These are phyloP conservation scores for Dichotomopilus funicola DNA, from an alignment of 2,329 filamentous ascomycete genomes.

Conservation along the genomic window DNA sequence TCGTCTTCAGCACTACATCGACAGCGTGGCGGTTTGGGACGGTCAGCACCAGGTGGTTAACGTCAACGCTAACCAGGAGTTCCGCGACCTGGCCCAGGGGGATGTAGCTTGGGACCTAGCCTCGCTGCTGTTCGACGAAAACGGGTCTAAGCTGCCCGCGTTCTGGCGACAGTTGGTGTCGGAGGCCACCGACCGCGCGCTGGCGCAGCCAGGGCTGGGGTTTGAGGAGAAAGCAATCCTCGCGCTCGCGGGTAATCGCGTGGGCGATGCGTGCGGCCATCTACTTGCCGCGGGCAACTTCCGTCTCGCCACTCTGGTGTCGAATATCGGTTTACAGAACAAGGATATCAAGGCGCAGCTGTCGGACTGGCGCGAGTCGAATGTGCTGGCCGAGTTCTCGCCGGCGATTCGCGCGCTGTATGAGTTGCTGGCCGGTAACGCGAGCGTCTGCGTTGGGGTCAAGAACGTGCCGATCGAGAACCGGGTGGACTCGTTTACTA, in stretches of 20 bases:
- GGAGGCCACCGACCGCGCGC: slow-evolving; percentile 46
- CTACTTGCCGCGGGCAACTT: slow-evolving; percentile 72
- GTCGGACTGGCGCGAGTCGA: slow-evolving; percentile 74
- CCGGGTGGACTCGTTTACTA: slow-evolving; percentile 68
- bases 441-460: slow-evolving; percentile 74
- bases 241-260: slow-evolving; percentile 68
- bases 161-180: slow-evolving; percentile 64
- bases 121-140: slow-evolving; percentile 77
- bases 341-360: slow-evolving; percentile 75
- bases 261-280: slow-evolving; percentile 75
- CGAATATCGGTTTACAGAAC: slow-evolving; percentile 73
- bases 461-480: slow-evolving; percentile 70
- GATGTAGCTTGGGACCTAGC: slow-evolving; percentile 83
- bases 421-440: slow-evolving; percentile 80
- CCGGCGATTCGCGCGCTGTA: slow-evolving; percentile 82
- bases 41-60: background rate
- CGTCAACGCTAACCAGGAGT: slow-evolving; percentile 1
- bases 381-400: slow-evolving; percentile 80
- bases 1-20: slow-evolving; percentile 22
- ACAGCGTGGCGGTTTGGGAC: slow-evolving; percentile 14
- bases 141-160: slow-evolving; percentile 52
- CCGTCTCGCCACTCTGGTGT: slow-evolving; percentile 75
- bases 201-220: slow-evolving; percentile 50
- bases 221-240: slow-evolving; percentile 79
- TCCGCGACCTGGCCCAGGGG: slow-evolving; percentile 34